A percentile compares a stretch with the other conserved stretches of the same genome.
phyloP scores from a whole-genome alignment of 2,329 filamentous ascomycete species.

The Fusarium liriodendri region DNA sequence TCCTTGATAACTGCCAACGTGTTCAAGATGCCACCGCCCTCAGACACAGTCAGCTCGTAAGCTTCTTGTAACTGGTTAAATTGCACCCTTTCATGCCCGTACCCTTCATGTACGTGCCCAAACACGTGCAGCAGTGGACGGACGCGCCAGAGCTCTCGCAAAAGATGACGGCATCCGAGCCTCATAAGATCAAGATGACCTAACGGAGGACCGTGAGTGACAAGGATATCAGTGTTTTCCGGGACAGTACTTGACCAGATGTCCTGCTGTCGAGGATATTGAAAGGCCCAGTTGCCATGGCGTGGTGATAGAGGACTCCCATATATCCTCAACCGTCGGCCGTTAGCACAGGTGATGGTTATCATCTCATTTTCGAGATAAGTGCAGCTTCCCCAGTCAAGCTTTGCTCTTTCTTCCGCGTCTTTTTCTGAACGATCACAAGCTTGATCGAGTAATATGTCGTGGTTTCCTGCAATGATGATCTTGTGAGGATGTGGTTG shows the following conservation, averaged over 20 bases:
- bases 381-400: constrained; percentile 41
- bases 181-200: constrained; percentile 51
- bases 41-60: constrained; percentile 26
- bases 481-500: constrained; percentile 57
- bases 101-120: constrained; percentile 74
- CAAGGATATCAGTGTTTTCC: constrained; percentile 48
- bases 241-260: constrained; percentile 43
- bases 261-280: constrained; percentile 49
- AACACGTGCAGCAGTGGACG: constrained; percentile 71
- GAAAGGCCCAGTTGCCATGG: constrained; percentile 55
- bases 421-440: not conserved
- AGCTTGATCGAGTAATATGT: constrained; percentile 47
- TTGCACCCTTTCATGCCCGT: constrained; percentile 45
- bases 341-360: constrained; percentile 38
- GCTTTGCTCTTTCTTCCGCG: not conserved
- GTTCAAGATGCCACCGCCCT: constrained; percentile 1
- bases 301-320: constrained; percentile 48
- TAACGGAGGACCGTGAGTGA: constrained; percentile 53
- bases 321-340: constrained; percentile 44
- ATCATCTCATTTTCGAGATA: constrained; percentile 40
- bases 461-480: constrained; percentile 60
- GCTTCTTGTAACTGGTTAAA: constrained; percentile 46
- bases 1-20: constrained; percentile 7
- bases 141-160: constrained; percentile 62
- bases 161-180: constrained; percentile 47